Evolutionary conservation across 2,329 filamentous ascomycete genomes (phyloP).

Genomic region (Fusarium sp.): DNA sequence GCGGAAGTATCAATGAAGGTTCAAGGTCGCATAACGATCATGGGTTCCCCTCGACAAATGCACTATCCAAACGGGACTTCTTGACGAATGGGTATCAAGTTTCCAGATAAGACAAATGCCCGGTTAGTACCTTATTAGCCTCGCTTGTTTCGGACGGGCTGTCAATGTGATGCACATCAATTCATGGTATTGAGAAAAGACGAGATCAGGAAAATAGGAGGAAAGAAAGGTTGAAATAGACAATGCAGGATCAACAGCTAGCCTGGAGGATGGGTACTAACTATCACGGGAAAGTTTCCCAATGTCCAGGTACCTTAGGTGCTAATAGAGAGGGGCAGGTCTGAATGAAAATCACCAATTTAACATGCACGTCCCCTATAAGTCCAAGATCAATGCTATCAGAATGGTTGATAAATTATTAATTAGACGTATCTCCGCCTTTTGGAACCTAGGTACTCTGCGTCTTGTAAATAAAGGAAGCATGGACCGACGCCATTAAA

Average conservation of each 20-base stretch:
- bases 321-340: neutral
- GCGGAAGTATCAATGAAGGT: constrained; percentile 1
- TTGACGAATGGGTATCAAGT: neutral
- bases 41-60: constrained; percentile 9
- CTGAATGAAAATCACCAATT: constrained; percentile 14
- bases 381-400: constrained; percentile 7
- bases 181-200: neutral
- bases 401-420: neutral
- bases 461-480: neutral
- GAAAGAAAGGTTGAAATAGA: neutral
- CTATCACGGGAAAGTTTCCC: neutral
- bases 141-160: neutral
- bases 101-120: neutral
- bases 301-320: neutral
- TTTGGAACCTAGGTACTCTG: neutral
- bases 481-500: neutral
- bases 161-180: neutral
- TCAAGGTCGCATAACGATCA: constrained; percentile 17
- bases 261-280: neutral
- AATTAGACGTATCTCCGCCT: neutral
- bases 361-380: constrained; percentile 3
- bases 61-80: neutral
- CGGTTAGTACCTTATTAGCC: neutral
- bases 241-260: neutral
- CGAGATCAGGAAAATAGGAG: neutral